A percentile compares a stretch with the other conserved stretches of the same genome.
phyloP scores from a whole-genome alignment of 1,139 yeast species.

The Yamadazyma dendronema region DNA sequence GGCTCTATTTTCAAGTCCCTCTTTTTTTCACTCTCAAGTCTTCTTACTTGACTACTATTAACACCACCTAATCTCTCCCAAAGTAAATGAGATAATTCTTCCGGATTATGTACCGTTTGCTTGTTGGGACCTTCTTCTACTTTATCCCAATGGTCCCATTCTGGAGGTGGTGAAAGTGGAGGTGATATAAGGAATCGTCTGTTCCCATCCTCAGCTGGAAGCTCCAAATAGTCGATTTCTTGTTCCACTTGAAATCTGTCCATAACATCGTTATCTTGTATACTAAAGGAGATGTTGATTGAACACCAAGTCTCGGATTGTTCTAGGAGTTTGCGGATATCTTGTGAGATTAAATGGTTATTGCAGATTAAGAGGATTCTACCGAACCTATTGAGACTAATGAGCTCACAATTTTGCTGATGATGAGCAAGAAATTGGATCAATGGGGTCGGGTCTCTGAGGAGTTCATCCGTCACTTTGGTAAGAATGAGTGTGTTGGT shows the following conservation, averaged over 20 bases:
- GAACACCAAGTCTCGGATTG: constrained; percentile 17
- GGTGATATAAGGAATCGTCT: constrained; percentile 46
- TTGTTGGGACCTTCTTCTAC: constrained; percentile 45
- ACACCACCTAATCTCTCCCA: constrained; percentile 48
- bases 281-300: constrained; percentile 28
- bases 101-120: constrained; percentile 36
- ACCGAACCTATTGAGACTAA: constrained; percentile 33
- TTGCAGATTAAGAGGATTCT: constrained; percentile 39
- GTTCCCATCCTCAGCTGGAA: constrained; percentile 41
- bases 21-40: constrained; percentile 20
- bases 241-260: constrained; percentile 10
- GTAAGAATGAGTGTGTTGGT: constrained; percentile 45
- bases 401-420: constrained; percentile 31
- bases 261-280: constrained; percentile 30
- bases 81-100: constrained; percentile 40
- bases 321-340: constrained; percentile 19
- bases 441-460: constrained; percentile 27
- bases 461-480: constrained; percentile 20
- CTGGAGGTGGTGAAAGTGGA: constrained; percentile 47
- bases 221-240: constrained; percentile 33
- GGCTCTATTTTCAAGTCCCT: constrained; percentile 25
- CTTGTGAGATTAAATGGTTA: constrained; percentile 20
- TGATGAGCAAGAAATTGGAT: constrained; percentile 24
- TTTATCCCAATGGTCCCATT: constrained; percentile 46
- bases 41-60: constrained; percentile 35